Evolutionary conservation across 257 asterid genomes (phyloP).

Genomic region (Primulina tabacum): DNA sequence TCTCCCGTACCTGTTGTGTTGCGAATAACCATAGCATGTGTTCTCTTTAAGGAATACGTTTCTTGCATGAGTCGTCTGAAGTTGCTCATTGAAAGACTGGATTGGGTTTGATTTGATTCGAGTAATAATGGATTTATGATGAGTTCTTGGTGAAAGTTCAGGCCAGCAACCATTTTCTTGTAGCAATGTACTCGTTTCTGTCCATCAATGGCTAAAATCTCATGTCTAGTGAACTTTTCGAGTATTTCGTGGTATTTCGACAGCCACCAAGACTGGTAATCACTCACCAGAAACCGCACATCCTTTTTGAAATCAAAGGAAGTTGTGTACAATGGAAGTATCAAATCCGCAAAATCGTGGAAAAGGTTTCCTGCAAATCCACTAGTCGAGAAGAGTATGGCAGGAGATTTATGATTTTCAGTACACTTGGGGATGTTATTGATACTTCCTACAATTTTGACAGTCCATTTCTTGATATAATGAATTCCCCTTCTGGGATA

Average conservation of each 20-base stretch:
- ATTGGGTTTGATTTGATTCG: conserved; percentile 19
- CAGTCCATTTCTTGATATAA: conserved; percentile 53
- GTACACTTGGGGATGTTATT: conserved; percentile 39
- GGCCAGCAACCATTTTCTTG: conserved; percentile 41
- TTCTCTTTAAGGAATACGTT: conserved; percentile 45
- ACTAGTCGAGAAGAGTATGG: conserved; percentile 58
- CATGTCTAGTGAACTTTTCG: conserved; percentile 37
- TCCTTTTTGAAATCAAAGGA: conserved; percentile 38
- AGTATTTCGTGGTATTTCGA: conserved; percentile 23
- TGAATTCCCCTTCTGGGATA: conserved; percentile 43
- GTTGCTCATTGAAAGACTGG: conserved; percentile 32
- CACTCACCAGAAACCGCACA: conserved; percentile 54
- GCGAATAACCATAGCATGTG: conserved; percentile 9
- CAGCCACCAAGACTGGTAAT: conserved; percentile 62
- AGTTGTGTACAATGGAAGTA: conserved; percentile 56
- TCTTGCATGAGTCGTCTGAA: conserved; percentile 53
- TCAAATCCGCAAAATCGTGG: conserved; percentile 64
- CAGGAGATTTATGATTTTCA: conserved; percentile 37
- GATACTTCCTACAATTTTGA: conserved; percentile 27
- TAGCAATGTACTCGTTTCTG: conserved; percentile 32
- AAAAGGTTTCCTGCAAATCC: conserved; percentile 68
- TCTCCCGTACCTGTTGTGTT: conserved; percentile 16
- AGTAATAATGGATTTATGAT: conserved; percentile 1
- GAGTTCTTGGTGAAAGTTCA: conserved; percentile 45
- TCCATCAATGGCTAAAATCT: conserved; percentile 43